A percentile compares a stretch with the other conserved stretches of the same genome.
Conservation (phyloP, 2,329 filamentous ascomycete genomes). For the Hymenoscyphus albidus region DNA sequence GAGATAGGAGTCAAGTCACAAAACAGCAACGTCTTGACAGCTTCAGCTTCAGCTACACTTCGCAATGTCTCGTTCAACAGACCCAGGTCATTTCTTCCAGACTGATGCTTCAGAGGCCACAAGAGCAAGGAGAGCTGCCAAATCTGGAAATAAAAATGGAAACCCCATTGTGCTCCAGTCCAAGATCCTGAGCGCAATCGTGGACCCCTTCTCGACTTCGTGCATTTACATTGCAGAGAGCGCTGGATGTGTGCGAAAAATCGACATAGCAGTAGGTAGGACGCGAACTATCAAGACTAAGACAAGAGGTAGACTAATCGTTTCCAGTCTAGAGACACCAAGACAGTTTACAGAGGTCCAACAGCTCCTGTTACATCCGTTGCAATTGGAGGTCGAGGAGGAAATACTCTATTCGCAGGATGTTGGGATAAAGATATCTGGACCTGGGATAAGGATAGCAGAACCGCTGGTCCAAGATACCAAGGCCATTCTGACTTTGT, state of each 20-base stretch:
- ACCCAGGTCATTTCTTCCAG: constrained; percentile 86
- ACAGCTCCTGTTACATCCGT: constrained; percentile 76
- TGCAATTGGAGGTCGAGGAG: constrained; percentile 56
- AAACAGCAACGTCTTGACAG: background rate
- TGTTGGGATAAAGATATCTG: constrained; percentile 94
- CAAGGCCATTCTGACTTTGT: constrained; percentile 87
- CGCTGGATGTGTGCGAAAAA: constrained; percentile 70
- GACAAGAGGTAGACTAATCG: constrained; percentile 10
- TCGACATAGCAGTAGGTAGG: constrained; percentile 70
- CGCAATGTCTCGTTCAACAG: constrained; percentile 62
- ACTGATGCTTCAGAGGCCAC: constrained; percentile 52
- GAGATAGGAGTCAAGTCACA: background rate
- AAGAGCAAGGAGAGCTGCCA: constrained; percentile 61
- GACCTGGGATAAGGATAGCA: constrained; percentile 69
- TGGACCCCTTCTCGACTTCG: constrained; percentile 59
- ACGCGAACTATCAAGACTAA: background rate
- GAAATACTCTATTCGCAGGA: constrained; percentile 70
- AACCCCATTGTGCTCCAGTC: constrained; percentile 75
- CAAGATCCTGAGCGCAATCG: constrained; percentile 74
- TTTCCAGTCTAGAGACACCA: constrained; percentile 40
- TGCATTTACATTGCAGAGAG: constrained; percentile 81
- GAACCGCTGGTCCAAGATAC: constrained; percentile 54
- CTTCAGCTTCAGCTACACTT: background rate
- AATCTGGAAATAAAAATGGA: constrained; percentile 73
- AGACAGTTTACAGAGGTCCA: constrained; percentile 64